Evolutionary conservation across 2,329 filamentous ascomycete species (phyloP), one percentile per base, ranked within the genome.

Genomic region (Neonectria ditissima): DNA sequence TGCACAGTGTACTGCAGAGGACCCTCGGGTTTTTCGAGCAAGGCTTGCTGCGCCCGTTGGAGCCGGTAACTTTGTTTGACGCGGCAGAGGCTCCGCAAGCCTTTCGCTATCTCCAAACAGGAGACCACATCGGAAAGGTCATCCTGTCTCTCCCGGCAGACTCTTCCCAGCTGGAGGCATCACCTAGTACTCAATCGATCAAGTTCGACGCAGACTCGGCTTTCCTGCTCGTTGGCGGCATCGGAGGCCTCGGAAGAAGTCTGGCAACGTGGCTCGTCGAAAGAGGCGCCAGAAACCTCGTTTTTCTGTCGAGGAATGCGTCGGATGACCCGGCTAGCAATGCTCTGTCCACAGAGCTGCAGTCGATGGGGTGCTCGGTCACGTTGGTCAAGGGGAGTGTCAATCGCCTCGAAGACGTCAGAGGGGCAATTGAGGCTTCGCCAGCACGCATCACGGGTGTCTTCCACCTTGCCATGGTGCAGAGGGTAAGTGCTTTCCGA

Each of bases 291-390:
- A 73, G 65, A 11, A 59, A 73, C 24, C 66, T 80, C 4, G 61
- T 78, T 0, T 68, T 79, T 9, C 63, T 78, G 0, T 76, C 76
- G 0, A 64, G 78, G 10, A 73, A 72, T 0, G 77, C 74, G 1
- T 20, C 62, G 0, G 24, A 66, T 0, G 73, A 65, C 4, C 52
- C 69, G 1, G 30, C 50, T 2, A 71, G 72, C 0, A 1, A 55
- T 68, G 5, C n/a, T 47, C 20, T 69, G 5, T 51, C 45, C 2
- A 5, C 4, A 6, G 68, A 70, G 2, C 52, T 70, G 5, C 37
- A 34, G 4, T 20, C 47, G 3, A 24, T 75, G 70, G 50, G 68
- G 63, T 63, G 70, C 65, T 16, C 2, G 0, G 22, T 34, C 1
- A 11, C 44, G 59, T 3, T 59, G 30, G 8, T 62, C 48, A 41